phyloP scores from a whole-genome alignment of 495 filamentous ascomycete genomes.

The Aspergillus carlsbadensis region DNA sequence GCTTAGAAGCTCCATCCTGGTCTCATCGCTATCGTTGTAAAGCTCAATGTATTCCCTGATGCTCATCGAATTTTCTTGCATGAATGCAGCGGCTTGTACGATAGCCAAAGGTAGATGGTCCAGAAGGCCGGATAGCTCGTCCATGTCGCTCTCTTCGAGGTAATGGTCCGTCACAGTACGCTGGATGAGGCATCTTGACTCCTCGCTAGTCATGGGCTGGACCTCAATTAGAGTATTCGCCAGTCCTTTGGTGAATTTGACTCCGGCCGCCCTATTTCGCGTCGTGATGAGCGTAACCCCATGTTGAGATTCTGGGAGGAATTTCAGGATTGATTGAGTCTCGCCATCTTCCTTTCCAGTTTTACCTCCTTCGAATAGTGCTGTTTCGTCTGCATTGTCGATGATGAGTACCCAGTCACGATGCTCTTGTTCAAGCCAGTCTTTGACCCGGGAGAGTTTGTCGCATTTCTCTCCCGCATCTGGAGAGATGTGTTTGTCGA shows the following conservation, averaged over 20 bases:
- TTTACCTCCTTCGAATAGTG: conserved; percentile 15
- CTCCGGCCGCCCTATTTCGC: conserved; percentile 19
- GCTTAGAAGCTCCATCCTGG: conserved; percentile 18
- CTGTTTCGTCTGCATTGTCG: conserved; percentile 51
- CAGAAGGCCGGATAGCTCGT: conserved; percentile 18
- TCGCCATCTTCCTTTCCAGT: conserved; percentile 7
- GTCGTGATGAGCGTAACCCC: conserved; percentile 30
- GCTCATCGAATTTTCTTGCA: conserved; percentile 25
- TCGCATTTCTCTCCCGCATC: not conserved
- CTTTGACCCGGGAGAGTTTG: conserved; percentile 6
- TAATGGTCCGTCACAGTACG: not conserved
- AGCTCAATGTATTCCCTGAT: conserved; percentile 33
- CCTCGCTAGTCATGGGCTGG: conserved; percentile 8
- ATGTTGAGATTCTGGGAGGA: conserved; percentile 20
- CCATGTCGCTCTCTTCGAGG: conserved; percentile 5
- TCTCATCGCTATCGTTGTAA: conserved; percentile 18
- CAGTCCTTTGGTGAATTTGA: conserved; percentile 11
- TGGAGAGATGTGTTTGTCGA: conserved; percentile 6
- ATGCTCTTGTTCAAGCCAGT: conserved; percentile 21
- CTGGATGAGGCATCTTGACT: conserved; percentile 13
- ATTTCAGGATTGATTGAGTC: conserved; percentile 18
- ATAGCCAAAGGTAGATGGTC: conserved; percentile 31
- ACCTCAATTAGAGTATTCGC: conserved; percentile 7
- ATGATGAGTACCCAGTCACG: conserved; percentile 50
- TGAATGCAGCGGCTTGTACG: conserved; percentile 33